Conservation (phyloP, 1,284 basidiomycete species). For the Neonothopanus nambi region DNA sequence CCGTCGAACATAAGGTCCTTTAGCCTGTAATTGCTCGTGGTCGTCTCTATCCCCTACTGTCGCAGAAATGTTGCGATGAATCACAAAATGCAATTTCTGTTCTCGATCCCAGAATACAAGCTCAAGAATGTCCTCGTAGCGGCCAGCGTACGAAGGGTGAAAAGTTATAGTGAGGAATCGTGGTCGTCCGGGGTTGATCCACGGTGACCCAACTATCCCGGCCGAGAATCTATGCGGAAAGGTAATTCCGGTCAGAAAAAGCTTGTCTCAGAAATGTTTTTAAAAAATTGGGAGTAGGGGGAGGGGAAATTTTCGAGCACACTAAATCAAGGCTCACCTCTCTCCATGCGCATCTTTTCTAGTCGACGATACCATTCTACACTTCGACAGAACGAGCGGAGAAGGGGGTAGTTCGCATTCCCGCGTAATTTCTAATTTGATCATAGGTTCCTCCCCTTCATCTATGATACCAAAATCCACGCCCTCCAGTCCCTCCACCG, state of each 20-base stretch:
- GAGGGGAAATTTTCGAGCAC: no score
- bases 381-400: conserved; percentile 11
- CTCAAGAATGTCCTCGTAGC: conserved; percentile 22
- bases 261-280: no score
- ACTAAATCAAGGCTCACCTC: conserved; percentile 2
- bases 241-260: no score
- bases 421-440: conserved; percentile 7
- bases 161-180: conserved; percentile 14
- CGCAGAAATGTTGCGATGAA: conserved; percentile 25
- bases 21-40: conserved; percentile 26
- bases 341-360: conserved; percentile 13
- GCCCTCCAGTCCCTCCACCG: conserved; percentile 17
- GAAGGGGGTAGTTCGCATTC: conserved; percentile 10
- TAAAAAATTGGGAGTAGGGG: neutral
- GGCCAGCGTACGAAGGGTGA: conserved; percentile 20
- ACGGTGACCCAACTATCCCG: conserved; percentile 10
- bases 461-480: conserved; percentile 22
- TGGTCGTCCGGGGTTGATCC: conserved; percentile 12
- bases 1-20: conserved; percentile 26
- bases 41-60: conserved; percentile 28
- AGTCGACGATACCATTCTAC: conserved; percentile 14
- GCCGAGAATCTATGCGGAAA: conserved; percentile 16
- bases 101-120: conserved; percentile 18
- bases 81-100: conserved; percentile 24
- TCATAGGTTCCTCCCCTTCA: conserved; percentile 6